Percentiles rank a stretch among this genome's conserved stretches.
Conservation (phyloP, 768 basidiomycete species). For the Suillus spraguei region DNA sequence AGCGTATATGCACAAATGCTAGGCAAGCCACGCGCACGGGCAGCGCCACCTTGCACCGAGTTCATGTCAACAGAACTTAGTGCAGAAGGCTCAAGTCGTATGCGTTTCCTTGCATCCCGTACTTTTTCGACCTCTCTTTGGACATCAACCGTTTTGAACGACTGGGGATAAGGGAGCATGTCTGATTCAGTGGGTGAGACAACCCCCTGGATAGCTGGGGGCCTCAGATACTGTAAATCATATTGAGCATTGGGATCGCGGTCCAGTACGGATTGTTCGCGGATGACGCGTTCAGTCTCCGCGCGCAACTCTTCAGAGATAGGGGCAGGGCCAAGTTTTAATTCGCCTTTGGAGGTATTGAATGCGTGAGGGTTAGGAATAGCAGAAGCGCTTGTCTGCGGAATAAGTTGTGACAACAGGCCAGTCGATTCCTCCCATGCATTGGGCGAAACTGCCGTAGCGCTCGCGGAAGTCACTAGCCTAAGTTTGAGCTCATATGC, state of each 20-base stretch:
- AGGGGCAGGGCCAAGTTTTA: constrained; percentile 87
- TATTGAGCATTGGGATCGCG: constrained; percentile 67
- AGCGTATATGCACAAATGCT: constrained; percentile 96
- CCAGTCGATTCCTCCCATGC: constrained; percentile 90
- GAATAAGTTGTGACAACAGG: constrained; percentile 75
- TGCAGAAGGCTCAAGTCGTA: constrained; percentile 80
- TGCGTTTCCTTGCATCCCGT: constrained; percentile 88
- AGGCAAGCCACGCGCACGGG: constrained; percentile 70
- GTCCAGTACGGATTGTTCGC: constrained; percentile 81
- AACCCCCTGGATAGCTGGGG: constrained; percentile 53
- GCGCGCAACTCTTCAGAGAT: constrained; percentile 76
- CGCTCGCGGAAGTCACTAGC: constrained; percentile 71
- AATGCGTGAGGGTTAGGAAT: constrained; percentile 69
- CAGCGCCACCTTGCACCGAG: constrained; percentile 57
- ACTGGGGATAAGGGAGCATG: constrained; percentile 76
- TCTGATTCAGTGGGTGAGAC: constrained; percentile 70
- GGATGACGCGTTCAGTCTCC: constrained; percentile 78
- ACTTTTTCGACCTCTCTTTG: constrained; percentile 89
- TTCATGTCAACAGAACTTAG: constrained; percentile 58
- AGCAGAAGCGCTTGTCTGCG: constrained; percentile 48
- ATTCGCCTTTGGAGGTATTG: constrained; percentile 71
- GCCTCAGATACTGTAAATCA: constrained; percentile 59
- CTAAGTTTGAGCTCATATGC: constrained; percentile 23
- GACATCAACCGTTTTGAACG: constrained; percentile 86
- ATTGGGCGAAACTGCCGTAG: constrained; percentile 60